A percentile compares a stretch with the other conserved stretches of the same genome.
phyloP scores from a whole-genome alignment of 495 filamentous ascomycete species.

The Penicillium atrosanguineum region DNA sequence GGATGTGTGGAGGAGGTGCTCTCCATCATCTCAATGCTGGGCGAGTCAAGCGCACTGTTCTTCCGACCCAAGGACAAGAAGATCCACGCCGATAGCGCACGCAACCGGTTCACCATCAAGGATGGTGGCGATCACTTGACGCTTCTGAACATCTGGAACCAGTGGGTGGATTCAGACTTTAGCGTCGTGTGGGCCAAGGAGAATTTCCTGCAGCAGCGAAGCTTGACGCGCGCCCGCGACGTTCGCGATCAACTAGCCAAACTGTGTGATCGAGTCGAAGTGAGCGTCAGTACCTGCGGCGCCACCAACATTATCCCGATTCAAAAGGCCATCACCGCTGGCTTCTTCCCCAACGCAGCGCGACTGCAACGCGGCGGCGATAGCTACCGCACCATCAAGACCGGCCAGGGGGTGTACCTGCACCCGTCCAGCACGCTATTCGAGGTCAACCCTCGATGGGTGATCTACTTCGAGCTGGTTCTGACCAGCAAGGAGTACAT shows the following conservation, averaged over 20 bases:
- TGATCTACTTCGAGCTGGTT: constrained; percentile 90
- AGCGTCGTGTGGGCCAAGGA: constrained; percentile 84
- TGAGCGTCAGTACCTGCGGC: constrained; percentile 66
- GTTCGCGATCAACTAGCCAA: constrained; percentile 94
- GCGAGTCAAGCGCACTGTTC: constrained; percentile 85
- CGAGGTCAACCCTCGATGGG: constrained; percentile 80
- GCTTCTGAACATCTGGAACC: constrained; percentile 93
- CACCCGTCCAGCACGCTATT: constrained; percentile 84
- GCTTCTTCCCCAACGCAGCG: constrained; percentile 95
- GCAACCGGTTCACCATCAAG: constrained; percentile 87
- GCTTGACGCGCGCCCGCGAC: constrained; percentile 81
- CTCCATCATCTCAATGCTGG: constrained; percentile 91
- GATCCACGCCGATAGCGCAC: constrained; percentile 88
- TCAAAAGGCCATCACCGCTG: constrained; percentile 82
- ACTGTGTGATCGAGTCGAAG: constrained; percentile 90
- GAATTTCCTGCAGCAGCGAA: constrained; percentile 91
- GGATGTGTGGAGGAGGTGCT: constrained; percentile 94
- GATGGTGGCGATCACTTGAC: constrained; percentile 92
- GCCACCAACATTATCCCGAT: constrained; percentile 70
- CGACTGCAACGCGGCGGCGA: constrained; percentile 81
- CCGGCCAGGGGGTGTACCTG: constrained; percentile 81
- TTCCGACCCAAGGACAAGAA: constrained; percentile 98
- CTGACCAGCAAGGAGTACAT: constrained; percentile 95
- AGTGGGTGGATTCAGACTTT: constrained; percentile 95
- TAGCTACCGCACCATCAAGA: constrained; percentile 93